These are phyloP conservation scores for Cordyceps cateniannulata DNA, from an alignment of 2,329 filamentous ascomycete genomes.

Conservation along the genomic window DNA sequence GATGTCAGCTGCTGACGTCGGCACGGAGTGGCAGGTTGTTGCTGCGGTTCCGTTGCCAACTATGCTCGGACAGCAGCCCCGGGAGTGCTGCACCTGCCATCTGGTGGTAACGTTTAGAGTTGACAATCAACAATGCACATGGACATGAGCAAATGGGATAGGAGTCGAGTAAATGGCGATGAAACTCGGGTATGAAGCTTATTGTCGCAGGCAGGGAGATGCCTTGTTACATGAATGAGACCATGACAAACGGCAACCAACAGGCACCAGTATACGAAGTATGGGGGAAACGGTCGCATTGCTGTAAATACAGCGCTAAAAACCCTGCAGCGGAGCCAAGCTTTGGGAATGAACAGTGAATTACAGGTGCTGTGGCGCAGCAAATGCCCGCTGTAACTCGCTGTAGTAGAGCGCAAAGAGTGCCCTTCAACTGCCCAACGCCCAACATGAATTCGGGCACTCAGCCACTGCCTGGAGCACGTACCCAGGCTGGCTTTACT, in stretches of 20 bases:
- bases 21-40: not conserved
- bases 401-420: not conserved
- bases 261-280: not conserved
- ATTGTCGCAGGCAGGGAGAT: not conserved
- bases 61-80: not conserved
- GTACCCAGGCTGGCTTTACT: no score
- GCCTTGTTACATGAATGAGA: not conserved
- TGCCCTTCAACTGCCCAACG: no score
- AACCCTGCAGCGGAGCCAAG: not conserved
- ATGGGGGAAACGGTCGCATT: not conserved
- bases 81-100: not conserved
- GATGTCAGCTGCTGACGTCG: not conserved
- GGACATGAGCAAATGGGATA: not conserved
- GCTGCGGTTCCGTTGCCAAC: not conserved
- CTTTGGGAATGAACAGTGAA: no score
- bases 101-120: not conserved
- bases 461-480: no score
- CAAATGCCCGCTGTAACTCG: not conserved
- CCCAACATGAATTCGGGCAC: no score
- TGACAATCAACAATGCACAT: not conserved
- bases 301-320: not conserved
- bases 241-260: not conserved
- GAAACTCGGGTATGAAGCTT: not conserved
- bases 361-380: not conserved
- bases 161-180: not conserved